A percentile compares a stretch with the other conserved stretches of the same genome.
Evolutionary conservation across 768 basidiomycete genomes (phyloP).

Genomic region (Artomyces pyxidatus): DNA sequence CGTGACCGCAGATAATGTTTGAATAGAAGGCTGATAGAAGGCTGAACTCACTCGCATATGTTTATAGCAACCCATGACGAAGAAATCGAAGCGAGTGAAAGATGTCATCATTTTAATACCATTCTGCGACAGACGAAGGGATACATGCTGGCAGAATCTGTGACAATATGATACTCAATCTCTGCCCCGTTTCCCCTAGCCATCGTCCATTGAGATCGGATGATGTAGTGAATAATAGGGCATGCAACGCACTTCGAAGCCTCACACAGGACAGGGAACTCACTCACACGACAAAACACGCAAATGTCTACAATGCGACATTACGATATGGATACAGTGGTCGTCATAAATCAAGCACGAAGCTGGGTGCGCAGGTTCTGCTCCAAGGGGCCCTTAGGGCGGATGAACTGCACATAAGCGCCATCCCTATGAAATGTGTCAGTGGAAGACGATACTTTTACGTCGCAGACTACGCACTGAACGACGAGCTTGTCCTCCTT

Average conservation of each 20-base stretch:
- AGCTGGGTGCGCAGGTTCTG: slow-evolving; percentile 80
- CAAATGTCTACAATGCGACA: no score
- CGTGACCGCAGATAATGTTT: no score
- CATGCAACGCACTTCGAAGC: no score
- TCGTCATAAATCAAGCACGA: slow-evolving; percentile 42
- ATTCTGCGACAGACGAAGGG: no score
- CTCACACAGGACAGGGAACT: no score
- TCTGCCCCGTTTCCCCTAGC: slow-evolving; percentile 84
- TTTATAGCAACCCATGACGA: no score
- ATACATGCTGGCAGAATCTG: not conserved
- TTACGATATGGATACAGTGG: slow-evolving; percentile 21
- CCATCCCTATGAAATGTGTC: slow-evolving; percentile 59
- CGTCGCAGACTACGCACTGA: slow-evolving; percentile 47
- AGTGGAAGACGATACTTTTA: slow-evolving; percentile 1
- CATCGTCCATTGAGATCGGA: slow-evolving; percentile 45
- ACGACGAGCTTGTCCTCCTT: slow-evolving; percentile 88
- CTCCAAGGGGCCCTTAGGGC: slow-evolving; percentile 80
- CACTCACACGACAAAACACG: no score
- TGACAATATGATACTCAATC: slow-evolving; percentile 29
- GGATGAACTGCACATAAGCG: slow-evolving; percentile 91
- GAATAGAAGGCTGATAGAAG: no score
- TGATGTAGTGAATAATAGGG: slow-evolving; percentile 71
- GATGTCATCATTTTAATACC: no score
- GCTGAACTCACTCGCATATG: no score
- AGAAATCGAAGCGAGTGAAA: no score